These are phyloP conservation scores for Desmodesmus armatus DNA, from an alignment of 139 green algal genomes.

Conservation along the genomic window DNA sequence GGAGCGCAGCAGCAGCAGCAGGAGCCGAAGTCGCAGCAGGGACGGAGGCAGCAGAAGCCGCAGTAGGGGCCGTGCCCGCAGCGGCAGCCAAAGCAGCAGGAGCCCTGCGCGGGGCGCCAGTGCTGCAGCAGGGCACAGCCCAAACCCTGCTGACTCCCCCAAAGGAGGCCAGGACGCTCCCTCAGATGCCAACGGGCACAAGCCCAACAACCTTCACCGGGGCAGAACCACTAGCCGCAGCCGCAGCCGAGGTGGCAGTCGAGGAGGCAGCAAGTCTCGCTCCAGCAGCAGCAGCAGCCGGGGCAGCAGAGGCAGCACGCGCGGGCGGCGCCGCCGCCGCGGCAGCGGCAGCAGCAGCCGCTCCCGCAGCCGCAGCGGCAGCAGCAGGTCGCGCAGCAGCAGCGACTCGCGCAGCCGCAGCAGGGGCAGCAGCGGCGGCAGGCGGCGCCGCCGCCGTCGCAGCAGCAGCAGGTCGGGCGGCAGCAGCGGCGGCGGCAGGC, in stretches of 20 bases:
- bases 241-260: neutral
- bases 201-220: neutral
- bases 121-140: neutral
- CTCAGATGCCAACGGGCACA: neutral
- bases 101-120: neutral
- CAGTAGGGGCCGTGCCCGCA: neutral
- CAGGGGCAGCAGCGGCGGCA: neutral
- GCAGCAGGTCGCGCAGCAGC: neutral
- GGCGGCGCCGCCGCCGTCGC: neutral
- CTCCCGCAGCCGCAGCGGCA: neutral
- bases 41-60: neutral
- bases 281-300: neutral
- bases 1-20: slow-evolving; percentile 22
- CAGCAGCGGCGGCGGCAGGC: neutral
- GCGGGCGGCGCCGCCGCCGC: too few relatives aligned
- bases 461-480: neutral
- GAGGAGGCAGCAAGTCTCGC: neutral
- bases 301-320: neutral
- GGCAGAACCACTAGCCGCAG: neutral
- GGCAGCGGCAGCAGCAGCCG: neutral
- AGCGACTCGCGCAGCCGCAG: neutral
- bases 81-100: neutral
- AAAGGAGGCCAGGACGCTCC: too few relatives aligned
- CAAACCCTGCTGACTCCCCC: too few relatives aligned
- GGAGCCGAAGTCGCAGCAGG: slow-evolving; percentile 8